Conservation (phyloP, 2,329 filamentous ascomycete species). For the Ascochyta lentis region DNA sequence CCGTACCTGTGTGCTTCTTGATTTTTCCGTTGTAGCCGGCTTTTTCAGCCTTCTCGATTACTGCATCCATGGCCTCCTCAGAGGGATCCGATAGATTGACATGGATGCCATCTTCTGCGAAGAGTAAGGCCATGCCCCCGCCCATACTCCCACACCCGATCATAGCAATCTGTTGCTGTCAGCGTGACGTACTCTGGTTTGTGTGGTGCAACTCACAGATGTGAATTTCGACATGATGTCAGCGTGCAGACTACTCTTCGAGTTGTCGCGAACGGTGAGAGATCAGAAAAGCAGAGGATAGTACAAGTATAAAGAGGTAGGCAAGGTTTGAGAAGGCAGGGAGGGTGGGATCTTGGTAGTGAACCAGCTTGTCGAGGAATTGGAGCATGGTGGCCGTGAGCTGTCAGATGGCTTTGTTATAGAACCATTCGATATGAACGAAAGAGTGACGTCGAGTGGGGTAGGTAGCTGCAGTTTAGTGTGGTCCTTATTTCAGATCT, state of each 20-base stretch:
- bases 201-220: slow-evolving; percentile 23
- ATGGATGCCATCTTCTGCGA: slow-evolving; percentile 62
- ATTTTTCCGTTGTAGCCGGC: slow-evolving; percentile 48
- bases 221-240: slow-evolving; percentile 32
- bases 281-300: slow-evolving; percentile 34
- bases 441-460: slow-evolving; percentile 20
- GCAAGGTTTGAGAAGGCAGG: slow-evolving; percentile 40
- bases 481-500: slow-evolving; percentile 6
- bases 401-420: slow-evolving; percentile 2
- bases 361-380: slow-evolving; percentile 37
- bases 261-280: slow-evolving; percentile 31
- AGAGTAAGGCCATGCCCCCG: slow-evolving; percentile 64
- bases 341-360: slow-evolving; percentile 40
- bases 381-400: slow-evolving; percentile 28
- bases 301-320: slow-evolving; percentile 38
- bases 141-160: slow-evolving; percentile 67
- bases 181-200: background rate
- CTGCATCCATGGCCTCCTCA: slow-evolving; percentile 56
- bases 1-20: slow-evolving; percentile 47
- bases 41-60: slow-evolving; percentile 51
- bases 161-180: slow-evolving; percentile 58
- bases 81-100: slow-evolving; percentile 64
- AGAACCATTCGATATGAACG: slow-evolving; percentile 5
- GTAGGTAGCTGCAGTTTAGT: slow-evolving; percentile 11
- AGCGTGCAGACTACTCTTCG: slow-evolving; percentile 13